Percentiles rank a stretch among this genome's conserved stretches.
These are phyloP conservation scores for Fusarium sp. DNA, from an alignment of 2,329 filamentous ascomycete genomes.

Conservation along the genomic window DNA sequence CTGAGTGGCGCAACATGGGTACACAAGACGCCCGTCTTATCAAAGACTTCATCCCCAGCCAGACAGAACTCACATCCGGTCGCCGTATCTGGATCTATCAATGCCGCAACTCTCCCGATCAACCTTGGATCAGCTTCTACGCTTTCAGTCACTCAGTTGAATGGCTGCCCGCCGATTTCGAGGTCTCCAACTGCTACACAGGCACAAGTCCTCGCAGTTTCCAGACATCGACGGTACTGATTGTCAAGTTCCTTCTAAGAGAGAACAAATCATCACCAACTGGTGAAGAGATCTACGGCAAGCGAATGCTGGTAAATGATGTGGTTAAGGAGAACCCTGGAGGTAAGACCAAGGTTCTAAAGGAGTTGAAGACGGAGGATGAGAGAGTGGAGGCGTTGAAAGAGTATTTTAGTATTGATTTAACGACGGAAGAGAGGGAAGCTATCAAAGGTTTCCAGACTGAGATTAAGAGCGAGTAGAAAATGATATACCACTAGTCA, in stretches of 20 bases:
- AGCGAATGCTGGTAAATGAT: constrained; percentile 63
- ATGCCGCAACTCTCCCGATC: constrained; percentile 62
- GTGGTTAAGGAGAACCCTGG: constrained; percentile 66
- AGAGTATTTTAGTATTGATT: constrained; percentile 64
- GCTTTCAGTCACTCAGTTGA: constrained; percentile 73
- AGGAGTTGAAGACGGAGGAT: constrained; percentile 61
- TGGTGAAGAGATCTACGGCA: constrained; percentile 62
- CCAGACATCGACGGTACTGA: constrained; percentile 67
- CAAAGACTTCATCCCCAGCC: constrained; percentile 60
- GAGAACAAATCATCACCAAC: constrained; percentile 56
- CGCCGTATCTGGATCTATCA: constrained; percentile 73
- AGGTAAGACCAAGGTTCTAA: constrained; percentile 62
- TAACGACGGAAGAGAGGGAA: constrained; percentile 62
- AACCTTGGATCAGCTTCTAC: constrained; percentile 70
- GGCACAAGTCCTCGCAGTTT: constrained; percentile 62
- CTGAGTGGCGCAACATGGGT: constrained; percentile 62
- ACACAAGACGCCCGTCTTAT: constrained; percentile 68
- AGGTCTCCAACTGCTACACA: constrained; percentile 69
- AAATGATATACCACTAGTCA: constrained; percentile 3
- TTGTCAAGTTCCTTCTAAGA: constrained; percentile 65
- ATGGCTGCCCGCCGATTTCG: constrained; percentile 72
- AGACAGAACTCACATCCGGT: constrained; percentile 54
- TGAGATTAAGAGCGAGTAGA: constrained; percentile 53
- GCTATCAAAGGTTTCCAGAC: constrained; percentile 64
- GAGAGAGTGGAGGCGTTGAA: constrained; percentile 65